Evolutionary conservation across 345 rosid species (phyloP), one percentile per base, ranked within the genome.

Genomic region (Gossypium bickii): DNA sequence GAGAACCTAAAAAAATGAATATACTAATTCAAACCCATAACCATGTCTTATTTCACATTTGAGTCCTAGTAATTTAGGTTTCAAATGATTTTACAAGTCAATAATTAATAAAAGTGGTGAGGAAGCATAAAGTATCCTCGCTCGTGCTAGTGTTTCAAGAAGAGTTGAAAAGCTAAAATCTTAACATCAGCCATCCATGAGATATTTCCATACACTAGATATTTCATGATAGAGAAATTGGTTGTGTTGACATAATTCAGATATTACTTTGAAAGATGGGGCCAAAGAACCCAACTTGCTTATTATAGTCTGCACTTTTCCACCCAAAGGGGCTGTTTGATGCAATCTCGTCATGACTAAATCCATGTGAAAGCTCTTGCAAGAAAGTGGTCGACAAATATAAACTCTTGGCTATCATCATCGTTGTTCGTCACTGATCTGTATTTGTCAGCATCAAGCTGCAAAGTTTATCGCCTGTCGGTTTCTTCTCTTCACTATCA

Each of bases 311-410:
- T 27, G 62, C 59, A 65, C 70, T 25, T 80, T 75, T 65, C 71
- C 82, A 76, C 82, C 77, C 47, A 49, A 77, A 34, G 63, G 63
- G 74, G 72, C 67, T 70, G 38, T 49, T 67, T 45, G 75, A 78
- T 48, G 76, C 57, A 77, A 60, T 71, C 64, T 60, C 29, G 67
- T 49, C 68, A 67, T 78, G 44, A 56, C 67, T 59, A 62, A 71
- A 81, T 71, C 79, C 78, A 62, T n/a, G 64, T 49, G 76, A 78
- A 78, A 73, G 75, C 65, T 78, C 76, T n/a, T 13, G 13, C 22
- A 10, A 34, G 20, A 27, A 76, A 67, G 44, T 67, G 79, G 70
- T 79, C 77, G 74, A 77, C 73, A 74, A 70, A 64, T 48, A 74
- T 51, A 74, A 60, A 70, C 62, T 69, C 73, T 64, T 52, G 53